Evolutionary conservation across 2,329 filamentous ascomycete species (phyloP).

Genomic region (Tolypocladium album): DNA sequence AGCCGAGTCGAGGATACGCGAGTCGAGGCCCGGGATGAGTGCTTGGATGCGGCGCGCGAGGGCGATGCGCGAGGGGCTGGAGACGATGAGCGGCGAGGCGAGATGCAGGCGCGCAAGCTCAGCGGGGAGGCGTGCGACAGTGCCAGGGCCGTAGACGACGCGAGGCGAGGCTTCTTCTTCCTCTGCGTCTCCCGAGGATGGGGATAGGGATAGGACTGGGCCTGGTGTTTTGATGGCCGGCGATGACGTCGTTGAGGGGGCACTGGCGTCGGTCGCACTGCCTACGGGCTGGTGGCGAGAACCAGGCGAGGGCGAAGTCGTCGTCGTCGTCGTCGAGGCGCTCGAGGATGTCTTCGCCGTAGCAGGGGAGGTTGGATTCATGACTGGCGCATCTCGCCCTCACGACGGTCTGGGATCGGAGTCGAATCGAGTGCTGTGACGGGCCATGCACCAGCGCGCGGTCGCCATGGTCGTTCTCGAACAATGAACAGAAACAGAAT

Average conservation of each 20-base stretch:
- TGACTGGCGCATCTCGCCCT: not conserved
- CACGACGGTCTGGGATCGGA: not conserved
- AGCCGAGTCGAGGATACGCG: slow-evolving; percentile 21
- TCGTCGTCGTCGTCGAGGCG: not conserved
- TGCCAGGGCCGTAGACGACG: slow-evolving; percentile 22
- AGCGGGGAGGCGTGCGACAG: slow-evolving; percentile 18
- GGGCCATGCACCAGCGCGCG: no score
- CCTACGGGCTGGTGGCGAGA: not conserved
- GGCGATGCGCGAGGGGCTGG: slow-evolving; percentile 24
- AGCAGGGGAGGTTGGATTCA: not conserved
- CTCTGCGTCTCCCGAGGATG: not conserved
- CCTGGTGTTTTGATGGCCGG: not conserved
- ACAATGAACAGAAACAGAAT: not conserved
- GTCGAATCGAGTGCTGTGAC: not conserved
- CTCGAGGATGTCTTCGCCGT: not conserved
- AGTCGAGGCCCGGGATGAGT: slow-evolving; percentile 21
- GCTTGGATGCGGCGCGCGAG: slow-evolving; percentile 21
- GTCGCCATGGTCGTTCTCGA: not conserved
- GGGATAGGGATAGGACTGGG: not conserved
- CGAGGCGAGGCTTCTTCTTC: slow-evolving; percentile 13
- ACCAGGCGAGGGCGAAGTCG: not conserved
- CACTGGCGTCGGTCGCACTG: not conserved
- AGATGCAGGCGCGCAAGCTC: slow-evolving; percentile 22
- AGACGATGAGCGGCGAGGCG: slow-evolving; percentile 24
- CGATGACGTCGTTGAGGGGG: not conserved